These are phyloP conservation scores for Blastobotrys peoriensis DNA, from an alignment of 805 yeast genomes.

Conservation along the genomic window DNA sequence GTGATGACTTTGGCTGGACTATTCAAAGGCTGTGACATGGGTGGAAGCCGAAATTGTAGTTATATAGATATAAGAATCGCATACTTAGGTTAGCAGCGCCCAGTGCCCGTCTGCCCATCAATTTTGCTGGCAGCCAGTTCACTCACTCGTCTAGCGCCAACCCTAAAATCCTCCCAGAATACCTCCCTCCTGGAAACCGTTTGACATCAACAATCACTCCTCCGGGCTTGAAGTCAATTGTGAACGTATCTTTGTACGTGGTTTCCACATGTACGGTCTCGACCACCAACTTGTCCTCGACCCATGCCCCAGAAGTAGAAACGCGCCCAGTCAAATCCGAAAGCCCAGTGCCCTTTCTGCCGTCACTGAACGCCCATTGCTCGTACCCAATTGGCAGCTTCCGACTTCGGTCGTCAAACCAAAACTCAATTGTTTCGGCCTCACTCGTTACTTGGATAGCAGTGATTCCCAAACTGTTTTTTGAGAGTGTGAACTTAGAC, in stretches of 20 bases:
- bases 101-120: too few relatives aligned
- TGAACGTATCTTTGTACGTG: not conserved
- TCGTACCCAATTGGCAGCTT: constrained; percentile 1
- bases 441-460: constrained; percentile 1
- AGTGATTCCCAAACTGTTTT: constrained; percentile 1
- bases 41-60: too few relatives aligned
- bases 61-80: too few relatives aligned
- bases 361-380: not conserved
- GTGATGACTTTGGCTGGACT: too few relatives aligned
- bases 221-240: not conserved
- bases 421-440: not conserved
- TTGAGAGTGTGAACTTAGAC: not conserved
- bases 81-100: too few relatives aligned
- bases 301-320: constrained; percentile 7
- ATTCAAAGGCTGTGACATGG: too few relatives aligned
- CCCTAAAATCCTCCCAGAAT: not conserved
- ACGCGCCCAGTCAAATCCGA: constrained; percentile 1
- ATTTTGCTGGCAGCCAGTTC: too few relatives aligned
- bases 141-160: too few relatives aligned
- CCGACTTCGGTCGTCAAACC: constrained; percentile 1
- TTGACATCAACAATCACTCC: not conserved
- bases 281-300: not conserved
- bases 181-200: constrained; percentile 1
- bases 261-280: constrained; percentile 2
- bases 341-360: not conserved